These are phyloP conservation scores for Pythium dissimile DNA, from an alignment of 352 stramenopile species.

Conservation along the genomic window DNA sequence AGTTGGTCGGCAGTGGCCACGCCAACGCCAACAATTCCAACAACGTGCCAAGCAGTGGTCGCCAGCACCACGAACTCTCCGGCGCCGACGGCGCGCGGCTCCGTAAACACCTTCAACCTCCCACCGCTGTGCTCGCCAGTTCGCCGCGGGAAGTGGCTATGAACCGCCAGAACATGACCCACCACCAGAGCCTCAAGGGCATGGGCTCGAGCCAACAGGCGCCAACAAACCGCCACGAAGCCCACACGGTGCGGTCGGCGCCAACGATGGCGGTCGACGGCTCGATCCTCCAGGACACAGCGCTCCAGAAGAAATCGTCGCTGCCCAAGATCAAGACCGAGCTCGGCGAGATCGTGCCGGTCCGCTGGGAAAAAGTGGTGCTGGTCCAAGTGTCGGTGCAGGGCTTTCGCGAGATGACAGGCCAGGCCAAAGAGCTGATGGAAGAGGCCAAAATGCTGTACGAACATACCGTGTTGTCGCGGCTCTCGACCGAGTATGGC, in stretches of 20 bases:
- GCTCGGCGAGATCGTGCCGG: constrained; percentile 63
- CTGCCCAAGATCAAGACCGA: constrained; percentile 78
- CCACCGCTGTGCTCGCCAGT: constrained; percentile 6
- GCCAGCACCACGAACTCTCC: not conserved
- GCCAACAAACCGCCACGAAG: not conserved
- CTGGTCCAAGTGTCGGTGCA: constrained; percentile 84
- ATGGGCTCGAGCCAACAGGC: constrained; percentile 11
- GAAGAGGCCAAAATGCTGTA: constrained; percentile 85
- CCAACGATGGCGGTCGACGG: constrained; percentile 8
- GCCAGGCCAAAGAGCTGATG: constrained; percentile 77
- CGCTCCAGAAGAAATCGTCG: constrained; percentile 47
- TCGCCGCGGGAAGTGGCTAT: constrained; percentile 1
- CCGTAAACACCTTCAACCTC: constrained; percentile 9
- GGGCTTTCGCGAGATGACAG: constrained; percentile 76
- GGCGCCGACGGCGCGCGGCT: not conserved
- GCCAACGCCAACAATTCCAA: no score
- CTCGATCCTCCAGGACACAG: constrained; percentile 1
- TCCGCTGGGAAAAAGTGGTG: constrained; percentile 80
- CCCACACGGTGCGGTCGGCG: constrained; percentile 12
- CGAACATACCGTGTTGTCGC: constrained; percentile 81
- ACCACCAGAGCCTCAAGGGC: constrained; percentile 11
- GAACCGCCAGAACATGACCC: constrained; percentile 6
- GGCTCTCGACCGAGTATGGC: constrained; percentile 79
- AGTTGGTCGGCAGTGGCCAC: constrained; percentile 14
- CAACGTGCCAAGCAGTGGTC: not conserved